Percentiles rank a stretch among this genome's conserved stretches.
phyloP scores from a whole-genome alignment of 108 stramenopile species.

The Pseudonitzschia delicatissima region DNA sequence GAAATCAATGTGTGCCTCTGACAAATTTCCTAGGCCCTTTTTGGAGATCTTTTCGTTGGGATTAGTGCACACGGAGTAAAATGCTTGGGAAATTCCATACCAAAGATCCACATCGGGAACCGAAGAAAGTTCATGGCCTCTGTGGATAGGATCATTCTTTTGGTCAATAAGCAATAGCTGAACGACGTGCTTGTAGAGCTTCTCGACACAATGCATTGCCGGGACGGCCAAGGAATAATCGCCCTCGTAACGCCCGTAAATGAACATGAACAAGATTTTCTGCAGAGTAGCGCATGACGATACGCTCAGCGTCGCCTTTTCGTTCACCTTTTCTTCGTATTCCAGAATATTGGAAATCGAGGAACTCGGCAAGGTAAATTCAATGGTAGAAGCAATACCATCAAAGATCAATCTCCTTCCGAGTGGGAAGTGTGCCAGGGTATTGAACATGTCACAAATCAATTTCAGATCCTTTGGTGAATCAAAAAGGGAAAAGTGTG shows the following conservation, averaged over 20 bases:
- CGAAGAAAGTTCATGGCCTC: conserved; percentile 24
- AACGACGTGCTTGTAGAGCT: conserved; percentile 55
- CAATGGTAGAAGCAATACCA: conserved; percentile 76
- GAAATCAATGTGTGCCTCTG: conserved; percentile 55
- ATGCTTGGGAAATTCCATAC: conserved; percentile 51
- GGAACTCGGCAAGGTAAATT: conserved; percentile 50
- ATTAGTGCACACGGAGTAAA: conserved; percentile 61
- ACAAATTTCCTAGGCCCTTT: conserved; percentile 59
- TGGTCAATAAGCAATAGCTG: conserved; percentile 29
- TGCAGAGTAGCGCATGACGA: conserved; percentile 48
- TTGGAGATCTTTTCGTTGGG: conserved; percentile 44
- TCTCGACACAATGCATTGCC: conserved; percentile 74
- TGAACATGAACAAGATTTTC: conserved; percentile 56
- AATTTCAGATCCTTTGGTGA: conserved; percentile 68
- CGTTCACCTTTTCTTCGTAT: conserved; percentile 28
- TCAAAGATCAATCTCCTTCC: conserved; percentile 75
- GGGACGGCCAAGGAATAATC: conserved; percentile 59
- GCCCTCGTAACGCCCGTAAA: conserved; percentile 57
- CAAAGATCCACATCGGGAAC: conserved; percentile 64
- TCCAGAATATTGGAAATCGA: conserved; percentile 31
- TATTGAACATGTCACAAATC: conserved; percentile 58
- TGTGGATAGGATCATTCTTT: conserved; percentile 19
- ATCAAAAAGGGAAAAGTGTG: conserved; percentile 55
- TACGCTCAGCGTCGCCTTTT: conserved; percentile 39
- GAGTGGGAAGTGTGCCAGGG: conserved; percentile 45